These are phyloP conservation scores for Aspergillus floridensis DNA, from an alignment of 2,329 filamentous ascomycete species.

Conservation along the genomic window DNA sequence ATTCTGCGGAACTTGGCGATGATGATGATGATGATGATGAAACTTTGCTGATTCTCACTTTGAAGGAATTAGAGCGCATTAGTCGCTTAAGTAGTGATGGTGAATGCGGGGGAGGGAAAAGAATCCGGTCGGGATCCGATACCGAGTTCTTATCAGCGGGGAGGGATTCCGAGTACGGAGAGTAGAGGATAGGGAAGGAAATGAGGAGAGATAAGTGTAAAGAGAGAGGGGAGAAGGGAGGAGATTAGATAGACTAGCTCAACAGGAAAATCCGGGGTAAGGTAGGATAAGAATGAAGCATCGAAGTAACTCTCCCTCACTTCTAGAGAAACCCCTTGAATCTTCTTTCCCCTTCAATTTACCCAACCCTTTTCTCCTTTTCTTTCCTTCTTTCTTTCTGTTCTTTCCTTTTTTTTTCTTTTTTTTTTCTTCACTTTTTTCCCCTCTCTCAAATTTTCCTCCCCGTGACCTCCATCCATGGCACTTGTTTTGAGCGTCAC, in stretches of 20 bases:
- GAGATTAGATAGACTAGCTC: not conserved
- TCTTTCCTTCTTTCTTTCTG: no score
- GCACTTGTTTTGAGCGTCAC: not conserved
- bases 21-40: not conserved
- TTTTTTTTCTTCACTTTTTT: not conserved
- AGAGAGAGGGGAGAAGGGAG: no score
- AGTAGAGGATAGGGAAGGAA: not conserved
- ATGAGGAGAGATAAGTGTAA: not conserved
- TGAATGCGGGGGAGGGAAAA: conserved; percentile 12
- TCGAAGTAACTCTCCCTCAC: not conserved
- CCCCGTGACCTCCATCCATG: not conserved
- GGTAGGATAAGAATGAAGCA: not conserved
- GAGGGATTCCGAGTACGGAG: not conserved
- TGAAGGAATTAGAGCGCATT: not conserved
- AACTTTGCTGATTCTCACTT: not conserved
- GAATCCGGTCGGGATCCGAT: conserved; percentile 4
- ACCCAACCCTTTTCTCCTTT: no score
- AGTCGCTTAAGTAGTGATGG: not conserved
- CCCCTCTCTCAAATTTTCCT: not conserved
- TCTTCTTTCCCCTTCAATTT: not conserved
- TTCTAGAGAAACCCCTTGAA: not conserved
- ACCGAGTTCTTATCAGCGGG: conserved; percentile 4
- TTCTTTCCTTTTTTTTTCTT: no score
- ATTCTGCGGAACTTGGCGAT: not conserved
- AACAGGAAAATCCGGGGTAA: not conserved